phyloP scores from a whole-genome alignment of 192 early-diverging fungal genomes.

The Mortierella alpina region DNA sequence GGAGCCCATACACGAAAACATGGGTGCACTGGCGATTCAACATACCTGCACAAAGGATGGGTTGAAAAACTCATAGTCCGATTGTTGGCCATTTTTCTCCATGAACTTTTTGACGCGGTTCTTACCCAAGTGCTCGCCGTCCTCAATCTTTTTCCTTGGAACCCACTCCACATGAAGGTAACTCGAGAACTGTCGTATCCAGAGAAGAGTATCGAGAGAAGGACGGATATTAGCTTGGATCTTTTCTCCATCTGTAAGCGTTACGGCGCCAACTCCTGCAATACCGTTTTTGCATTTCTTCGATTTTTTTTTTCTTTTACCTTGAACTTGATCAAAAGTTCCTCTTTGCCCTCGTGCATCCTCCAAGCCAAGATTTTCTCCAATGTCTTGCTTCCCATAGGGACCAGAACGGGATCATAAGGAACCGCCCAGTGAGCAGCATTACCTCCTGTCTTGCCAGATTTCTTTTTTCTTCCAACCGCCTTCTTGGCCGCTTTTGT shows the following conservation, averaged over 20 bases:
- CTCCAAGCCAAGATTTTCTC: constrained; percentile 66
- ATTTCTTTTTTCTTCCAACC: constrained; percentile 39
- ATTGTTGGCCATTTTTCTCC: constrained; percentile 68
- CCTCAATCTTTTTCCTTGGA: constrained; percentile 54
- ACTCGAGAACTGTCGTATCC: constrained; percentile 67
- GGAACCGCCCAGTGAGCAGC: constrained; percentile 48
- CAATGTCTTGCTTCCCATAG: constrained; percentile 62
- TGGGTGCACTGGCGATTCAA: too few relatives aligned
- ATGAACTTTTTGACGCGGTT: constrained; percentile 81
- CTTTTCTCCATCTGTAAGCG: neutral
- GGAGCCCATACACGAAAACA: neutral
- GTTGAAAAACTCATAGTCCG: constrained; percentile 71
- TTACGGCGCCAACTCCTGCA: neutral
- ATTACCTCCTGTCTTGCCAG: constrained; percentile 36
- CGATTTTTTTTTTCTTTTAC: constrained; percentile 39
- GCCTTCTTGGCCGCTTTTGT: constrained; percentile 28
- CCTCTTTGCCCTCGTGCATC: constrained; percentile 63
- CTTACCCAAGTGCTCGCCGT: constrained; percentile 69
- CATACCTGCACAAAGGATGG: constrained; percentile 70
- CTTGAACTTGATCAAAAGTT: constrained; percentile 86
- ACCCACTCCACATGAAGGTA: constrained; percentile 84
- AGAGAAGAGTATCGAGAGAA: constrained; percentile 1
- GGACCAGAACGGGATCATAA: constrained; percentile 65
- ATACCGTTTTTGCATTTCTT: neutral
- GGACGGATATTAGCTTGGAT: neutral